Evolutionary conservation across 1,284 basidiomycete genomes (phyloP).

Genomic region (Singerocomus inundabilis): DNA sequence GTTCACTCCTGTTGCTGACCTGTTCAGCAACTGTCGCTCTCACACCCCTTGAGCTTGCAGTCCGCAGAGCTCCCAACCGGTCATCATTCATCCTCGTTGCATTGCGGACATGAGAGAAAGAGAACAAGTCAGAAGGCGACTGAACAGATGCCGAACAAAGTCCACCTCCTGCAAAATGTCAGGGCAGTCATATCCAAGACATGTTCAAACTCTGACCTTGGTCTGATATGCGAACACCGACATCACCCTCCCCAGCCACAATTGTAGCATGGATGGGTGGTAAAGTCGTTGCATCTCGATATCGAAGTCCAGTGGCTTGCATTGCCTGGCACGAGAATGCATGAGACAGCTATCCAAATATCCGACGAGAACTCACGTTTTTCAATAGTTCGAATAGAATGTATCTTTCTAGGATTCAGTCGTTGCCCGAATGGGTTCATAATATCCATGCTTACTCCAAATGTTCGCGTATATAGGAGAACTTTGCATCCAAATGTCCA

Average conservation of each 20-base stretch:
- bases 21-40: slow-evolving; percentile 77
- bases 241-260: slow-evolving; percentile 66
- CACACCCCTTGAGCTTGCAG: slow-evolving; percentile 64
- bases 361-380: slow-evolving; percentile 53
- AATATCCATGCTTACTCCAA: slow-evolving; percentile 57
- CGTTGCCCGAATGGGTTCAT: not conserved
- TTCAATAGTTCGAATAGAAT: slow-evolving; percentile 88
- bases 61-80: slow-evolving; percentile 70
- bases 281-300: slow-evolving; percentile 40
- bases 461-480: slow-evolving; percentile 88
- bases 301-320: slow-evolving; percentile 56
- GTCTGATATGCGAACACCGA: slow-evolving; percentile 82
- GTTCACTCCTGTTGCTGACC: slow-evolving; percentile 37
- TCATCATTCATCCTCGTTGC: slow-evolving; percentile 63
- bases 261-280: slow-evolving; percentile 73
- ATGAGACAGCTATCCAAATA: not conserved
- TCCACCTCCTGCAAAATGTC: slow-evolving; percentile 58
- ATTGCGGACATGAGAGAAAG: slow-evolving; percentile 79
- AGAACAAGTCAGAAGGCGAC: slow-evolving; percentile 72
- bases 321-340: slow-evolving; percentile 50
- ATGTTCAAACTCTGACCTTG: slow-evolving; percentile 51
- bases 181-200: not conserved
- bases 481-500: slow-evolving; percentile 70
- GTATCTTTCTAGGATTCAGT: slow-evolving; percentile 50
- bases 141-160: slow-evolving; percentile 52